These are phyloP conservation scores for Aspergillus ochraceoroseus DNA, from an alignment of 2,329 filamentous ascomycete species.

Conservation along the genomic window DNA sequence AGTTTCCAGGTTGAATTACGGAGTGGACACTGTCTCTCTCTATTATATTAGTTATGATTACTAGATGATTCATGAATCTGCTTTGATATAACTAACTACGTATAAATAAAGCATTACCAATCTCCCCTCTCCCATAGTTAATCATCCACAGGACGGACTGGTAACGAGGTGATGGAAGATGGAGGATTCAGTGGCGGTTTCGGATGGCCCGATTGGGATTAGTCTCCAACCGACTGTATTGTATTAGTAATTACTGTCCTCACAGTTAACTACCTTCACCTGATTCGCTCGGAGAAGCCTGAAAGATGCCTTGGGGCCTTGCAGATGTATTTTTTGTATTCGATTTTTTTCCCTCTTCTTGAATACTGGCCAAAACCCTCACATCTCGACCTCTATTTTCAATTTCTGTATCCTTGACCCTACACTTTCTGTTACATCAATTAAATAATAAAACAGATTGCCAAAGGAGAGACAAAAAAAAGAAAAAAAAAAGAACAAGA, in stretches of 20 bases:
- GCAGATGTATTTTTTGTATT: not conserved
- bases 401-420: not conserved
- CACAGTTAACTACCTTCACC: not conserved
- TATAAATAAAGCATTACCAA: too few relatives aligned
- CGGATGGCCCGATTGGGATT: slow-evolving; percentile 1
- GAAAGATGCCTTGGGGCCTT: slow-evolving; percentile 3
- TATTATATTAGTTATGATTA: not conserved
- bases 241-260: slow-evolving; percentile 1
- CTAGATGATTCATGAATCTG: too few relatives aligned
- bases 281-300: not conserved
- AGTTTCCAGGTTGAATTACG: not conserved
- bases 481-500: too few relatives aligned
- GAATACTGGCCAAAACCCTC: too few relatives aligned
- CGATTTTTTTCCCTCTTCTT: not conserved
- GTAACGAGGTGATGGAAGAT: not conserved
- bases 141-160: slow-evolving; percentile 2
- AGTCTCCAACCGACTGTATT: slow-evolving; percentile 1
- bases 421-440: not conserved
- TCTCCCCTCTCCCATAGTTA: too few relatives aligned
- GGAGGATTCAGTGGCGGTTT: slow-evolving; percentile 7
- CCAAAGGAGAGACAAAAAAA: too few relatives aligned
- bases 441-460: too few relatives aligned
- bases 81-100: too few relatives aligned
- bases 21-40: not conserved
- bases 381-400: too few relatives aligned